Evolutionary conservation across 345 rosid genomes (phyloP).

Genomic region (Linum lewisii): DNA sequence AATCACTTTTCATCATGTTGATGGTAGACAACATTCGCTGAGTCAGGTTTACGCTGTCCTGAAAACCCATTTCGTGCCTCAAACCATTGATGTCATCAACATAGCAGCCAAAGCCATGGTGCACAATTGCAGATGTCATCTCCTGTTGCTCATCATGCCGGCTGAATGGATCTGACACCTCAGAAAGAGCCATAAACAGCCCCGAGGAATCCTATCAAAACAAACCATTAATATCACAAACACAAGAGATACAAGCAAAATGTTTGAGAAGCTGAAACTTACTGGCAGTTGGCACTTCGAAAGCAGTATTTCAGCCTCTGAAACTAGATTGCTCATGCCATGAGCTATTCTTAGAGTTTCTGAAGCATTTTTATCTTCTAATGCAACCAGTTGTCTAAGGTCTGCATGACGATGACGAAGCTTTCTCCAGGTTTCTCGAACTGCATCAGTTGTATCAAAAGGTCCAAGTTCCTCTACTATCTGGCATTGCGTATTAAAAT

Average conservation of each 20-base stretch:
- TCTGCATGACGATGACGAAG: slow-evolving; percentile 34
- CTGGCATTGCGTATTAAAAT: slow-evolving; percentile 34
- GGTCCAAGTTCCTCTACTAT: slow-evolving; percentile 18
- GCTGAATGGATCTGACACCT: slow-evolving; percentile 31
- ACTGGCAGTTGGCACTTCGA: slow-evolving; percentile 38
- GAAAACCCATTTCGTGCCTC: slow-evolving; percentile 22
- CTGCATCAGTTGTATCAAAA: slow-evolving; percentile 23
- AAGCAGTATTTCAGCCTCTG: slow-evolving; percentile 58
- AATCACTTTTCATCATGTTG: slow-evolving; percentile 23
- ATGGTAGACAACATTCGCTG: slow-evolving; percentile 25
- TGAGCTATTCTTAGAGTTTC: slow-evolving; percentile 34
- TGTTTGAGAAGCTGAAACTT: slow-evolving; percentile 12
- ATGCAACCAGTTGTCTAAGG: slow-evolving; percentile 37
- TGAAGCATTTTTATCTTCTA: slow-evolving; percentile 46
- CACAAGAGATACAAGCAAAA: slow-evolving; percentile 6
- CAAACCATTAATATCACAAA: slow-evolving; percentile 10
- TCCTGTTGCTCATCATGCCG: slow-evolving; percentile 41
- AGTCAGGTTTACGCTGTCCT: slow-evolving; percentile 22
- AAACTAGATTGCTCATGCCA: slow-evolving; percentile 55
- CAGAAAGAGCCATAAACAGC: slow-evolving; percentile 25
- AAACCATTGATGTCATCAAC: slow-evolving; percentile 38
- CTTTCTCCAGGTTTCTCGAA: slow-evolving; percentile 58
- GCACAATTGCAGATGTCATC: slow-evolving; percentile 44
- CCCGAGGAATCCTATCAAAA: slow-evolving; percentile 46
- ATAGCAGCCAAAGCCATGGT: slow-evolving; percentile 48